phyloP scores from a whole-genome alignment of 306 rosid species.

The Luffa acutangula region DNA sequence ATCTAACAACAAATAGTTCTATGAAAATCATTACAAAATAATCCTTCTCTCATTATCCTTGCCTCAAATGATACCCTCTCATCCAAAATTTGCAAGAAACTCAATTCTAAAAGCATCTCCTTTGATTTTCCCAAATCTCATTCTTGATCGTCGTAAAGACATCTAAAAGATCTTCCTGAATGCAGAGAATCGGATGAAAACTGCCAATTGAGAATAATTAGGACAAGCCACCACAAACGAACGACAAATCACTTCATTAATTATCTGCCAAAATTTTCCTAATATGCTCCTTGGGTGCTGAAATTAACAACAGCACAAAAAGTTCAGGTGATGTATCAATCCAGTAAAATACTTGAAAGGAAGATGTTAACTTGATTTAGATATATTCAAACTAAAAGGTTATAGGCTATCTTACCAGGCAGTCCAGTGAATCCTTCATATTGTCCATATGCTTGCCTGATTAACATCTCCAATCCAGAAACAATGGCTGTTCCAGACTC shows the following conservation, averaged over 20 bases:
- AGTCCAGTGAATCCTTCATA: slow-evolving; percentile 71
- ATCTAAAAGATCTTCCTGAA: not conserved
- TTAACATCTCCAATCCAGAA: slow-evolving; percentile 74
- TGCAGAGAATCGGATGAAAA: not conserved
- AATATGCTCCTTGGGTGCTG: slow-evolving; percentile 79
- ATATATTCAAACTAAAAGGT: not conserved
- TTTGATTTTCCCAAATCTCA: not conserved
- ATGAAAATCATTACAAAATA: not conserved
- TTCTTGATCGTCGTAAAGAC: not conserved
- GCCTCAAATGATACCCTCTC: not conserved
- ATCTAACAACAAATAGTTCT: not conserved
- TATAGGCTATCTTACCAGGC: slow-evolving; percentile 50
- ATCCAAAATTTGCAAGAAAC: not conserved
- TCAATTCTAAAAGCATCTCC: not conserved
- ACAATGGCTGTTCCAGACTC: slow-evolving; percentile 72
- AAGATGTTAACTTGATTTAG: slow-evolving; percentile 1
- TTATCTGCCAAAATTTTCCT: slow-evolving; percentile 41
- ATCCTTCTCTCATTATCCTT: not conserved
- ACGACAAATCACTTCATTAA: not conserved
- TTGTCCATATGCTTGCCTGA: slow-evolving; percentile 80
- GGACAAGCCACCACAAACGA: not conserved
- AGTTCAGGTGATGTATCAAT: slow-evolving; percentile 11
- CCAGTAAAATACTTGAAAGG: slow-evolving; percentile 8
- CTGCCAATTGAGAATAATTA: not conserved
- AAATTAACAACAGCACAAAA: slow-evolving; percentile 18